Percentiles rank a stretch among this genome's conserved stretches.
These are phyloP conservation scores for Nothopassalora personata DNA, from an alignment of 2,329 filamentous ascomycete species.

Conservation along the genomic window DNA sequence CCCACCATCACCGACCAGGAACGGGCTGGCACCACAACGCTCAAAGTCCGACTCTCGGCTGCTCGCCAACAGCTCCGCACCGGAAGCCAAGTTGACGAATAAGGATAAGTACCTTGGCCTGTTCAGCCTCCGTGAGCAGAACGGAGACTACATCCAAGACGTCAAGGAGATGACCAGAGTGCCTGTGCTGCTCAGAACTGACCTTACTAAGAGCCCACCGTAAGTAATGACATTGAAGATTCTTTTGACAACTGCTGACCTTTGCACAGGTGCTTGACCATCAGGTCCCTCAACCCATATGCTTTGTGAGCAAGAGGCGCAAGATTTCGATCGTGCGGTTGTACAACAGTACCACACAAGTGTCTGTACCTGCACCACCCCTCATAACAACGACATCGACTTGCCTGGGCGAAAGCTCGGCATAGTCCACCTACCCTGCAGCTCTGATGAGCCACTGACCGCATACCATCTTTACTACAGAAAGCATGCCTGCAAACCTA, in stretches of 20 bases:
- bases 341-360: constrained; percentile 6
- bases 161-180: constrained; percentile 96
- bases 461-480: constrained; percentile 20
- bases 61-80: constrained; percentile 61
- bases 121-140: constrained; percentile 85
- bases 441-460: constrained; percentile 21
- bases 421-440: constrained; percentile 3
- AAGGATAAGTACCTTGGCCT: constrained; percentile 95
- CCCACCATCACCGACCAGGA: constrained; percentile 80
- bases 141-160: constrained; percentile 95
- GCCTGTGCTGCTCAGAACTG: constrained; percentile 97
- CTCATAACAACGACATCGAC: constrained; percentile 13
- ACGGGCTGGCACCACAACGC: constrained; percentile 69
- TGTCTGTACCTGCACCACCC: constrained; percentile 14
- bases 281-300: constrained; percentile 75
- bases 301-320: constrained; percentile 43
- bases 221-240: constrained; percentile 54
- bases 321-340: neutral
- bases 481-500: neutral
- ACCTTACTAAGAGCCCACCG: constrained; percentile 98
- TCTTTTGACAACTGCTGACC: constrained; percentile 35
- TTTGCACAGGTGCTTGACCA: constrained; percentile 65
- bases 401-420: constrained; percentile 12
- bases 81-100: constrained; percentile 75
- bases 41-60: constrained; percentile 94